A percentile compares a stretch with the other conserved stretches of the same genome.
Conservation (phyloP, 1,139 yeast species). For the Geotrichum klebahnii region DNA sequence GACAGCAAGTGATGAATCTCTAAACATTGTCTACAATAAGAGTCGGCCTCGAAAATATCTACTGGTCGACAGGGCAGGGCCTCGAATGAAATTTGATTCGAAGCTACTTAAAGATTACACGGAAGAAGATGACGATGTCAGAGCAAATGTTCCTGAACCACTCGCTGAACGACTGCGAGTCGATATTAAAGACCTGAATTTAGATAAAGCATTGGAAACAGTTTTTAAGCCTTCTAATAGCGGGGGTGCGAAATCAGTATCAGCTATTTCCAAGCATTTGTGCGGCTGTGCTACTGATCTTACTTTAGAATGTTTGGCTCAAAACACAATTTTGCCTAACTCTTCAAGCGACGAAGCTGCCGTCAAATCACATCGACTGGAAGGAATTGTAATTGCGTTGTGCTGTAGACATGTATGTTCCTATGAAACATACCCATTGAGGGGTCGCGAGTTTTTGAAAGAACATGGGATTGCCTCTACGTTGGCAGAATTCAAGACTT, state of each 20-base stretch:
- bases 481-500: conserved; percentile 47
- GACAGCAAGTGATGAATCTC: conserved; percentile 1
- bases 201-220: conserved; percentile 45
- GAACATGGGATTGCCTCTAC: conserved; percentile 29
- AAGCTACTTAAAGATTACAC: conserved; percentile 57
- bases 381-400: conserved; percentile 79
- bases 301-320: conserved; percentile 62
- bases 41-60: conserved; percentile 44
- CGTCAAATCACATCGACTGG: conserved; percentile 31
- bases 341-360: conserved; percentile 20
- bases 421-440: conserved; percentile 50
- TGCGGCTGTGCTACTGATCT: conserved; percentile 94
- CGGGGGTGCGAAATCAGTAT: conserved; percentile 32
- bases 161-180: conserved; percentile 54
- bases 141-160: conserved; percentile 33
- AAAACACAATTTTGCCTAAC: conserved; percentile 35
- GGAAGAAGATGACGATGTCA: conserved; percentile 24
- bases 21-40: background rate
- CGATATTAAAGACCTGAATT: conserved; percentile 71
- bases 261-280: conserved; percentile 77
- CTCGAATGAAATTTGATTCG: conserved; percentile 71
- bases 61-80: conserved; percentile 71
- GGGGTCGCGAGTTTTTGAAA: conserved; percentile 40
- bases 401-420: conserved; percentile 88
- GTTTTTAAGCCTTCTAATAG: background rate